Conservation (phyloP, 2,329 filamentous ascomycete genomes). For the Colletotrichum somersetense region DNA sequence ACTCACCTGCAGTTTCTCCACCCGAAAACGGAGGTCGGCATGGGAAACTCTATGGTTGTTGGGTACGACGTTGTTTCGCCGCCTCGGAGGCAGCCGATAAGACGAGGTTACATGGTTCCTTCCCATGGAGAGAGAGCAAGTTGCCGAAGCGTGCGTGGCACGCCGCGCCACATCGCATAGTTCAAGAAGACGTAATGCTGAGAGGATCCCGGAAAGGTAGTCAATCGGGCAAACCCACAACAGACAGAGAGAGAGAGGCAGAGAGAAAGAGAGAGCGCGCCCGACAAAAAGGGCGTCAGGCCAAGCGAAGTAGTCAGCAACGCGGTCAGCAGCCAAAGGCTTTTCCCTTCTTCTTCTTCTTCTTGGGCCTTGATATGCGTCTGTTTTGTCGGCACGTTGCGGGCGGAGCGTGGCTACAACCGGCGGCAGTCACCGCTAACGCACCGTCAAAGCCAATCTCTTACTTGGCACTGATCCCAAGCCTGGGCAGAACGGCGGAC, state of each 20-base stretch:
- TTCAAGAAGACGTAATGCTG: neutral
- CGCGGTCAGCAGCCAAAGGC: conserved; percentile 5
- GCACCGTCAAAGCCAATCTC: neutral
- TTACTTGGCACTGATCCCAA: neutral
- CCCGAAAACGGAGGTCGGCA: neutral
- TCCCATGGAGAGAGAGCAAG: no score
- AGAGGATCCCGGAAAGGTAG: neutral
- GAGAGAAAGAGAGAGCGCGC: neutral
- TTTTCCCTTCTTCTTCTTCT: neutral
- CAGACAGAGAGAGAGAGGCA: no score
- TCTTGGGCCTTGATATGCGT: no score
- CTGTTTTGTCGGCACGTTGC: neutral
- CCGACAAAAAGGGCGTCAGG: neutral
- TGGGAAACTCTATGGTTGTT: neutral
- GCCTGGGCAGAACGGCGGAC: neutral
- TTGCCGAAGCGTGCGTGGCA: neutral
- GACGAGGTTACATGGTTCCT: no score
- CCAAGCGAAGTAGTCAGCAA: neutral
- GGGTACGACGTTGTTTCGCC: no score
- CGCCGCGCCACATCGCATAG: neutral
- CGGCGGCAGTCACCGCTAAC: neutral
- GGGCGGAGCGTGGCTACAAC: no score
- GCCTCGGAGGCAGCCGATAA: neutral
- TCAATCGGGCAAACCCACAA: neutral
- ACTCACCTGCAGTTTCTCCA: neutral